Evolutionary conservation across 2,329 filamentous ascomycete species (phyloP).

Genomic region (Aspergillus viridinutans): DNA sequence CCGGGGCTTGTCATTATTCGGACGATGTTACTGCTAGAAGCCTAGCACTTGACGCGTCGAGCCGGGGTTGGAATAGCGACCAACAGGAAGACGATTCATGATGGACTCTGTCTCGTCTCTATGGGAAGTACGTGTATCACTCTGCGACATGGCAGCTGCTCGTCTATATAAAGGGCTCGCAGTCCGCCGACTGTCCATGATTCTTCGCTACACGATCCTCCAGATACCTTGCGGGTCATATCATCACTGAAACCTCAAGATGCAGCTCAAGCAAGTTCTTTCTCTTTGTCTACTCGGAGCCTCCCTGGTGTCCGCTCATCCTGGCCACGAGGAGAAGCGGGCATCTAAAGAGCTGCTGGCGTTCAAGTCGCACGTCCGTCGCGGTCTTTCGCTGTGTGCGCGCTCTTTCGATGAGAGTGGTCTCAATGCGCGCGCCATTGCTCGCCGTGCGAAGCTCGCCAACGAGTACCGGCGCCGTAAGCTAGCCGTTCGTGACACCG

Average conservation of each 20-base stretch:
- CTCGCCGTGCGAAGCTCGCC: conserved; percentile 19
- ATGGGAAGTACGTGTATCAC: neutral
- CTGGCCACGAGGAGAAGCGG: conserved; percentile 4
- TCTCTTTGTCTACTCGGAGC: conserved; percentile 2
- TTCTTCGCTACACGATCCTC: neutral
- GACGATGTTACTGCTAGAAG: neutral
- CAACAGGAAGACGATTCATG: neutral
- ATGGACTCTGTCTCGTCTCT: neutral
- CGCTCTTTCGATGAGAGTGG: conserved; percentile 17
- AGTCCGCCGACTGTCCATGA: neutral
- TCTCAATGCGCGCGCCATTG: conserved; percentile 18
- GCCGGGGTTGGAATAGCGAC: neutral
- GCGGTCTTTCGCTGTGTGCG: conserved; percentile 19
- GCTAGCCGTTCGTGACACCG: conserved; percentile 28
- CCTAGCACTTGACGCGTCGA: neutral
- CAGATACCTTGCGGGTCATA: neutral
- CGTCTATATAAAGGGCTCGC: neutral
- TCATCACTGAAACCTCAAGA: neutral
- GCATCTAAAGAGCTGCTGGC: conserved; percentile 10
- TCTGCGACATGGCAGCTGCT: neutral
- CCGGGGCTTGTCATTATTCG: neutral
- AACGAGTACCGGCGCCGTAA: conserved; percentile 14
- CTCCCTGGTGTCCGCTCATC: conserved; percentile 2
- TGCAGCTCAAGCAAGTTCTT: conserved; percentile 4
- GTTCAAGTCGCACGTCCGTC: conserved; percentile 15